Base-by-base conservation (phyloP, 345 rosid genomes). In the Cardamine occulta region DNA sequence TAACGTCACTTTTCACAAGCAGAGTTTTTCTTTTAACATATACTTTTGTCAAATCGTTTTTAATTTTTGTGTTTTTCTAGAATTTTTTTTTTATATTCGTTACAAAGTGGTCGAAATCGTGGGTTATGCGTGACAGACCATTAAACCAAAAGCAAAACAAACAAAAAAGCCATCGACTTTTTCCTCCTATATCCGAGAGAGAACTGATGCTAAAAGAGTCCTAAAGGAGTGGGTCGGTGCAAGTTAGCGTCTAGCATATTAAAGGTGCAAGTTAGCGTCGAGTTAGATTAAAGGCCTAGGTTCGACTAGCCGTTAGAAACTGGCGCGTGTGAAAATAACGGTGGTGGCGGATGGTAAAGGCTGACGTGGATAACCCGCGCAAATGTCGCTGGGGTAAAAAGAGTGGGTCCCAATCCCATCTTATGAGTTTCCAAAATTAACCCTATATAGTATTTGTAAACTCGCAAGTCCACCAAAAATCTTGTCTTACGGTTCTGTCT, bases 321-420 rank as follows among this genome's bases (percentile, higher is more conserved):
- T 40, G 68, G 55, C 68, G 68, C 66, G 53, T 75, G 47, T 24
- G 21, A 11, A 40, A 61, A 28, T 60, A 58, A 68, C 67, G 72
- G 66, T 48, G 71, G 60, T 39, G 47, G 45, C 17, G 42, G 31
- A 39, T 58, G 62, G 61, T 6, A 82, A 80, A 84, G 70, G 80
- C 88, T 84, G 92, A 86, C 97, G 82, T 89, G 94, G 86, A 72
- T 74, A 86, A 79, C 94, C 82, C 89, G 88, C 97, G 94, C 84
- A 85, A 91, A 83, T 84, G 81, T 89, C 91, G 92, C 89, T 85
- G 85, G 85, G 76, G 21, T 2, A 31, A 62, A 53, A 61, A 42
- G 9, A 68, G 63, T 59, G 63, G 74, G 63, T 59, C 47, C 61
- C 14, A 56, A 26, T 29, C 31, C 61, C 14, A 56, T 13, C 2